Evolutionary conservation across 352 stramenopile species (phyloP).

Genomic region (Globisporangium paroecandrum): DNA sequence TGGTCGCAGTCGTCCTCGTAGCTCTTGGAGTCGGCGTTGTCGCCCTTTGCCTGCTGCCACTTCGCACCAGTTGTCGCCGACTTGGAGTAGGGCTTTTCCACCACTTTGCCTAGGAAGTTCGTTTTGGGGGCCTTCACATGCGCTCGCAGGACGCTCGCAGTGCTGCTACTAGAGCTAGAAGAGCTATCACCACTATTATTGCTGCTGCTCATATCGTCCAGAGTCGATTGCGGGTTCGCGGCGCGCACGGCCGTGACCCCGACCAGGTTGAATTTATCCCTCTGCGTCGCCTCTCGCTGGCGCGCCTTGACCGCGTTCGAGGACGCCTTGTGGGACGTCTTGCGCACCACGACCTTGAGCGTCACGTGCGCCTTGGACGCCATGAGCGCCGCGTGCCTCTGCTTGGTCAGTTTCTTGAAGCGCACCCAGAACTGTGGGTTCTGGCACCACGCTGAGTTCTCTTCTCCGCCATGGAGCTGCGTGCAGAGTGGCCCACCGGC

Average conservation of each 20-base stretch:
- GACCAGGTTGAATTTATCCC: slow-evolving; percentile 56
- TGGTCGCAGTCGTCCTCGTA: slow-evolving; percentile 7
- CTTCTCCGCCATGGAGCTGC: slow-evolving; percentile 37
- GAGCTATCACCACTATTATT: not conserved
- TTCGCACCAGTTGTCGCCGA: slow-evolving; percentile 2
- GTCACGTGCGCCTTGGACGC: slow-evolving; percentile 43
- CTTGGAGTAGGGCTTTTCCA: slow-evolving; percentile 46
- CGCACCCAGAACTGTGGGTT: slow-evolving; percentile 89
- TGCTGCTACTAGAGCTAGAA: slow-evolving; percentile 9
- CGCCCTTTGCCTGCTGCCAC: slow-evolving; percentile 17
- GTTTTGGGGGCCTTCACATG: slow-evolving; percentile 54
- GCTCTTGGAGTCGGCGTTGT: slow-evolving; percentile 24
- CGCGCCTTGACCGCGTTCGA: slow-evolving; percentile 37
- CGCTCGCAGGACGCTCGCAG: slow-evolving; percentile 37
- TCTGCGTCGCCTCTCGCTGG: slow-evolving; percentile 48
- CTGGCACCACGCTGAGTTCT: slow-evolving; percentile 76
- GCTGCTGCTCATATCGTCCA: slow-evolving; percentile 5
- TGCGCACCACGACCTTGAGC: slow-evolving; percentile 69
- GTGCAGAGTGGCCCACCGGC: slow-evolving; percentile 73
- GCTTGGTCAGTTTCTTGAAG: slow-evolving; percentile 25
- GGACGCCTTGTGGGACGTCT: slow-evolving; percentile 54
- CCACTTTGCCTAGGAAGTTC: slow-evolving; percentile 66
- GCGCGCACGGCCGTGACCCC: slow-evolving; percentile 53
- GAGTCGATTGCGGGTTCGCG: slow-evolving; percentile 3
- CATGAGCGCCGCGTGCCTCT: slow-evolving; percentile 28